Conservation (phyloP, 306 rosid genomes). For the Alnus rubra region DNA sequence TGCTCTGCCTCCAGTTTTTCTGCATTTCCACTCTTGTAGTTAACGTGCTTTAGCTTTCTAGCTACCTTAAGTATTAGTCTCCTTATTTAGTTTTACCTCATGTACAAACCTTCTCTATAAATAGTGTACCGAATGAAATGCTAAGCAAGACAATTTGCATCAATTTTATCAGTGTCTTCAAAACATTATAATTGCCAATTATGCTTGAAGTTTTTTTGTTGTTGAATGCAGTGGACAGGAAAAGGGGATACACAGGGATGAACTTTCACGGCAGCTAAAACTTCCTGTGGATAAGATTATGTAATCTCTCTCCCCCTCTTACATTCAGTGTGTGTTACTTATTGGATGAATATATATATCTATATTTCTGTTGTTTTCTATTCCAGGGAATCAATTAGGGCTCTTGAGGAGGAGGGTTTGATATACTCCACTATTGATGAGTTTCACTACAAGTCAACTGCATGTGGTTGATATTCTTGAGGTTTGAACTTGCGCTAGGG, state of each 20-base stretch:
- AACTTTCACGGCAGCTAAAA: slow-evolving; percentile 70
- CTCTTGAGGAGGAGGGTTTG: slow-evolving; percentile 80
- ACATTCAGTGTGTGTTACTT: background rate
- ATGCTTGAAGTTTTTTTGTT: slow-evolving; percentile 5
- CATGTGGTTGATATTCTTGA: slow-evolving; percentile 24
- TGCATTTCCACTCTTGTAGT: too few species aligned
- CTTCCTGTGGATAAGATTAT: slow-evolving; percentile 72
- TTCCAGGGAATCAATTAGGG: slow-evolving; percentile 67
- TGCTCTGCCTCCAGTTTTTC: too few species aligned
- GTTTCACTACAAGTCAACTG: slow-evolving; percentile 77
- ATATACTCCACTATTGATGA: slow-evolving; percentile 91
- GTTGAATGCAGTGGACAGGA: slow-evolving; percentile 55
- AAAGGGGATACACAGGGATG: slow-evolving; percentile 71
- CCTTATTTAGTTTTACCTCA: too few species aligned
- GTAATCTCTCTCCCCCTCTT: slow-evolving; percentile 40
- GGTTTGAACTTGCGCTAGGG: slow-evolving; percentile 5
- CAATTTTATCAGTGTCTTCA: too few species aligned
- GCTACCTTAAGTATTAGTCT: too few species aligned
- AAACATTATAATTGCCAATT: background rate
- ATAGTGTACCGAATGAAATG: too few species aligned
- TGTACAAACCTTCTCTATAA: too few species aligned
- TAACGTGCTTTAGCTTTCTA: too few species aligned
- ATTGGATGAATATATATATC: background rate
- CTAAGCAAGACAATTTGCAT: too few species aligned
- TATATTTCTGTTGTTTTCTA: slow-evolving; percentile 7